phyloP scores from a whole-genome alignment of 768 basidiomycete genomes.

The Hericium erinaceus region DNA sequence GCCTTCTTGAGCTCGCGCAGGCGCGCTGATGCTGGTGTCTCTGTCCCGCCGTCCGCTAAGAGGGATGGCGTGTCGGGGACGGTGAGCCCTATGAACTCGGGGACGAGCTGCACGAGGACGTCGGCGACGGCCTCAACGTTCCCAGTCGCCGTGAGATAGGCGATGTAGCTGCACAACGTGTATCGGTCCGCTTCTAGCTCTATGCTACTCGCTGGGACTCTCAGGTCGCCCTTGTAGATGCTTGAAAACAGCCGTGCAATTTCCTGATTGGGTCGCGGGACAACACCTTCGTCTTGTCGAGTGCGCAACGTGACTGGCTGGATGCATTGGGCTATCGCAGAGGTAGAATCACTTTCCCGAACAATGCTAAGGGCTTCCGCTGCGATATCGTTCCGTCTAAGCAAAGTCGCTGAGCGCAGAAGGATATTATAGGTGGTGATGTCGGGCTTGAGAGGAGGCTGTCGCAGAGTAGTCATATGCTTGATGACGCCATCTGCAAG shows the following conservation, averaged over 20 bases:
- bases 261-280: neutral
- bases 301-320: neutral
- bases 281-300: no score
- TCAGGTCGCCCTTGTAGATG: slow-evolving; percentile 5
- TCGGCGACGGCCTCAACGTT: slow-evolving; percentile 32
- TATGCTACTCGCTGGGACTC: slow-evolving; percentile 8
- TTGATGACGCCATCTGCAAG: slow-evolving; percentile 40
- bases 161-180: slow-evolving; percentile 45
- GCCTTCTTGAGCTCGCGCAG: slow-evolving; percentile 11
- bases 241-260: neutral
- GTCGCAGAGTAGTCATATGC: slow-evolving; percentile 42
- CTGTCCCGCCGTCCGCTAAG: neutral
- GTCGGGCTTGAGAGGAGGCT: slow-evolving; percentile 34
- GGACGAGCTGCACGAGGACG: slow-evolving; percentile 47
- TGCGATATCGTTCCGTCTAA: slow-evolving; percentile 36
- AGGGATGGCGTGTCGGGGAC: slow-evolving; percentile 20
- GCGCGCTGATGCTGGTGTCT: neutral
- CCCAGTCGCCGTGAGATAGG: slow-evolving; percentile 42
- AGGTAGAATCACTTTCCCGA: slow-evolving; percentile 12
- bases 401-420: slow-evolving; percentile 42
- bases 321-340: slow-evolving; percentile 6
- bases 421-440: slow-evolving; percentile 49
- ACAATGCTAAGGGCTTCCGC: slow-evolving; percentile 29
- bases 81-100: slow-evolving; percentile 35
- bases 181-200: slow-evolving; percentile 28